Evolutionary conservation across 441 rosid genomes (phyloP), one percentile per base, ranked within the genome.

Genomic region (Viola pubescens): DNA sequence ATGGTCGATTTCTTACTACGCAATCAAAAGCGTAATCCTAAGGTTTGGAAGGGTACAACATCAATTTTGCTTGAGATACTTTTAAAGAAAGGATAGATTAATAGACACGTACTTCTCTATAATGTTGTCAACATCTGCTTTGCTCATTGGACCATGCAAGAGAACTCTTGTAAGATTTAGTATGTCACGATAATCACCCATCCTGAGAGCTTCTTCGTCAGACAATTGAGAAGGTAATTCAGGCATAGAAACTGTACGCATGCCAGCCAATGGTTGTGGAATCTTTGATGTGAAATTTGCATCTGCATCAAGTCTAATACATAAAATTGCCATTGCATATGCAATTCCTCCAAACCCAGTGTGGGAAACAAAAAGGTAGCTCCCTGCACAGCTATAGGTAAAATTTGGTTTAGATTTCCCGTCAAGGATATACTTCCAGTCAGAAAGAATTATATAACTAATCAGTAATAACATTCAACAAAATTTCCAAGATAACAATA

Each of bases 181-280:
- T 77, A 91, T 91, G 88, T 88, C 95, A 16, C 98, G 87, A 62
- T 94, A 91, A 61, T 94, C 99, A 41, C 95, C 98, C 98, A 91
- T 85, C 75, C 75, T 81, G 47, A 74, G 75, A 12, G 94, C 82
- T 75, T 82, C 92, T 72, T 88, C 94, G 64, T 90, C 86, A 62
- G 88, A 80, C 52, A 78, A 74, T 72, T 70, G 73, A 66, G 75
- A 72, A 49, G 84, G 74, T 16, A 75, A 72, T 62, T 77, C 88
- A 44, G 66, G 54, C 59, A 69, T 66, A 45, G 74, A 61, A 61
- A 65, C 19, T 26, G 70, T 68, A 37, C 69, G 66, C 49, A 69
- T 48, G 60, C 75, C 71, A 61, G 59, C 59, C 46, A 70, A 44
- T 37, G 77, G 44, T 64, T 74, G 80, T 37, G 72, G 66, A 55